Base-by-base conservation (phyloP, 768 basidiomycete species). In the Asterophora parasitica region DNA sequence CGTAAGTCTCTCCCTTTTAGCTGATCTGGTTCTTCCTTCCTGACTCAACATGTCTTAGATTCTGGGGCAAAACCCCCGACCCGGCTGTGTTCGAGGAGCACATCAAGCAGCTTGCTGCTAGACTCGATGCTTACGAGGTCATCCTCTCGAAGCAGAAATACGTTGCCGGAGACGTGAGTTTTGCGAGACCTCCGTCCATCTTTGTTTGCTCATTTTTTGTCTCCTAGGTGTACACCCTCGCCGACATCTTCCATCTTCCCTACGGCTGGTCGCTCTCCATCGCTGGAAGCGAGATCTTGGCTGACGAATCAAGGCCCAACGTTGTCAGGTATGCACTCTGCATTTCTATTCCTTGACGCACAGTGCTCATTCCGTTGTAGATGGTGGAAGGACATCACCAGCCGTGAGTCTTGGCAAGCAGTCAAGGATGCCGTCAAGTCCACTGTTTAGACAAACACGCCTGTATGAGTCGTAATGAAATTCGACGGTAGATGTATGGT, bases 111-210 rank as follows among this genome's bases (percentile, higher is more conserved):
- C 58, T 77, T 13, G 63, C 62, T 1, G 56, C 52, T 4, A 75
- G 70, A 38, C 67, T 84, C 3, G 72, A 76, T 13, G 76, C 56
- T 4, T 83, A 82, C 51, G 74, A 83, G 8, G 56, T 52, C 12
- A 77, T 85, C 32, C 66, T 83, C 12, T 59, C 64, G 15, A 81
- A 77, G 59, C 73, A 76, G 28, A 61, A 67, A 27, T 83, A 81
- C 53, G 61, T 82, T 5, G 76, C 76, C 20, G 82, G 83, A n/a
- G 65, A 79, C 52, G 81, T 77, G 50, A 44, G 72, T 60, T 16
- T 2, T 28, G 12, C n/a, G n/a, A n/a, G n/a, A n/a, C n/a, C n/a
- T n/a, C n/a, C n/a, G n/a, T n/a, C n/a, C n/a, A n/a, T n/a, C n/a
- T n/a, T n/a, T n/a, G n/a, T n/a, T n/a, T n/a, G n/a, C n/a, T n/a